Conservation (phyloP, 2,329 filamentous ascomycete genomes). For the Magnaporthales sp. region DNA sequence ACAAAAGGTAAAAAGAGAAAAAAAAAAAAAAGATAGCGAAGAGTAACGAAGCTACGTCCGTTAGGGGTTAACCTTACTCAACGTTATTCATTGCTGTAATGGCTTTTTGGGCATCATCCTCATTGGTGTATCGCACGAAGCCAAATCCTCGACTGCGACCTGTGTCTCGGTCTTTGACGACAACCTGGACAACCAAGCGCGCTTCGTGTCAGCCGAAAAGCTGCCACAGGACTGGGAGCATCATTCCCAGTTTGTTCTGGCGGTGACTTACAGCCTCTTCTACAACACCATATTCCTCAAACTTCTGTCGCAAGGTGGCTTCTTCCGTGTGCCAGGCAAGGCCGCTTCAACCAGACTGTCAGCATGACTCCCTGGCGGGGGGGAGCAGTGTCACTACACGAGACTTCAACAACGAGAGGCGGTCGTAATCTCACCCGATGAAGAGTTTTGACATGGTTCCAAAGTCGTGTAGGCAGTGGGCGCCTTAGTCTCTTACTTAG, state of each 20-base stretch:
- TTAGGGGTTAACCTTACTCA: slow-evolving; percentile 55
- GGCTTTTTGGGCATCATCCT: slow-evolving; percentile 67
- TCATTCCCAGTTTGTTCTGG: not conserved
- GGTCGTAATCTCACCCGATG: slow-evolving; percentile 61
- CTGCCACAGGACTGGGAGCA: not conserved
- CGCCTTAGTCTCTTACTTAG: not conserved
- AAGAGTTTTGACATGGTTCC: slow-evolving; percentile 81
- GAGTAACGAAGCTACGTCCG: not conserved
- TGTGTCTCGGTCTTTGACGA: slow-evolving; percentile 96
- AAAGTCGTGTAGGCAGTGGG: not conserved
- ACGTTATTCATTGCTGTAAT: slow-evolving; percentile 78
- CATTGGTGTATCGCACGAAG: slow-evolving; percentile 81
- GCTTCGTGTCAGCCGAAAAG: not conserved
- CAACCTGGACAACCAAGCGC: slow-evolving; percentile 53
- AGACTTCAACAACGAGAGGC: not conserved
- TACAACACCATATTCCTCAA: slow-evolving; percentile 81
- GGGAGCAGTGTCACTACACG: not conserved
- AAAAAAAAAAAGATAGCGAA: slow-evolving; percentile 7
- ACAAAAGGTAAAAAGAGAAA: too few species aligned
- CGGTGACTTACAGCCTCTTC: slow-evolving; percentile 80
- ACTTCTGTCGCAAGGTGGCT: slow-evolving; percentile 75
- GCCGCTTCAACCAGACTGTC: slow-evolving; percentile 51
- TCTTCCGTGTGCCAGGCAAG: slow-evolving; percentile 99
- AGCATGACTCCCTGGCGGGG: not conserved
- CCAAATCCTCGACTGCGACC: slow-evolving; percentile 95